phyloP scores from a whole-genome alignment of 2,329 filamentous ascomycete genomes.

The Thielaviopsis populi region DNA sequence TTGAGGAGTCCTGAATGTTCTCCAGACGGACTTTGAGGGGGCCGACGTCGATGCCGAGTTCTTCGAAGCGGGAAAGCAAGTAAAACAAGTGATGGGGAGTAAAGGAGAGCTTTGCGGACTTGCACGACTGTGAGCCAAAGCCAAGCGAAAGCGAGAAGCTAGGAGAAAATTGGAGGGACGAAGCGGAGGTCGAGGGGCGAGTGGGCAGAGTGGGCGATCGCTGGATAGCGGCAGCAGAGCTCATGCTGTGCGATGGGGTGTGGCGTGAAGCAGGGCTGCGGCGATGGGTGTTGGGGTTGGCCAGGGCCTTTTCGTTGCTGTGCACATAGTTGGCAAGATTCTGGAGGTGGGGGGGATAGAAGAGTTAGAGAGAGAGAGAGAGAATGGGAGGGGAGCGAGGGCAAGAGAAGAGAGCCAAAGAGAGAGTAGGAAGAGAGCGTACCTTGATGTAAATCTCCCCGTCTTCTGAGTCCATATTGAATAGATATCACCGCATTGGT shows the following conservation, averaged over 20 bases:
- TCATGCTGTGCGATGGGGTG: conserved; percentile 51
- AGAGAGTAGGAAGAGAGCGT: conserved; percentile 21
- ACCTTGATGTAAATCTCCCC: conserved; percentile 81
- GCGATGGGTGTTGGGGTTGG: conserved; percentile 82
- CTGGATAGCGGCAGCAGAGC: conserved; percentile 37
- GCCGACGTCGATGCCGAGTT: conserved; percentile 75
- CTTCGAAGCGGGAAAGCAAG: conserved; percentile 86
- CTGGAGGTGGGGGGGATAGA: conserved; percentile 38
- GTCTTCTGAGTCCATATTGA: conserved; percentile 76
- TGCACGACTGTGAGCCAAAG: conserved; percentile 72
- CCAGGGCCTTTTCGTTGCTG: conserved; percentile 91
- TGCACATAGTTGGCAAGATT: conserved; percentile 93
- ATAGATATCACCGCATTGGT: conserved; percentile 20
- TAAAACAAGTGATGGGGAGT: conserved; percentile 97
- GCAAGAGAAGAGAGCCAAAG: neutral
- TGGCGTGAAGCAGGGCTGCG: conserved; percentile 55
- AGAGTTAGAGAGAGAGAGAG: conserved; percentile 8
- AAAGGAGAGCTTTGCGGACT: conserved; percentile 79
- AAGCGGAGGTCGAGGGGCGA: conserved; percentile 49
- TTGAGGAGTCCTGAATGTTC: conserved; percentile 77
- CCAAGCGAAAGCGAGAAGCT: conserved; percentile 77
- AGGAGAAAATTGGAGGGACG: conserved; percentile 60
- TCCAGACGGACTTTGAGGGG: conserved; percentile 94
- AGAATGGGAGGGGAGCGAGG: too few relatives aligned
- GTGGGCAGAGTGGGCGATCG: conserved; percentile 43